Conservation (phyloP, 495 filamentous ascomycete species). For the Lophiotrema nucula region DNA sequence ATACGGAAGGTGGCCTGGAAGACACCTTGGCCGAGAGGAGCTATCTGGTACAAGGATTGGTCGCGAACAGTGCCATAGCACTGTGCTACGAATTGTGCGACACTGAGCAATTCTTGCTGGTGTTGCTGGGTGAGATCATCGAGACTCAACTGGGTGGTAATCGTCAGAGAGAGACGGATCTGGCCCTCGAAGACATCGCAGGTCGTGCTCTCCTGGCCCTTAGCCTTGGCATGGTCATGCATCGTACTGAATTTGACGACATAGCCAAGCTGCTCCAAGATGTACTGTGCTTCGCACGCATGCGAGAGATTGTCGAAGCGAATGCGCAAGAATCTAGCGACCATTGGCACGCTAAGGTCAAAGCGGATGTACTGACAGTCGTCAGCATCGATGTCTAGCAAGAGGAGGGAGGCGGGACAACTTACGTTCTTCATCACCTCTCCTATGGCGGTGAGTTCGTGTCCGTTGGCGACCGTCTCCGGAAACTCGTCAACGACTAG, state of each 20-base stretch:
- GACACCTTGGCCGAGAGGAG: too few relatives aligned
- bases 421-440: conserved; percentile 15
- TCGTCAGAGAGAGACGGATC: background rate
- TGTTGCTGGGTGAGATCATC: background rate
- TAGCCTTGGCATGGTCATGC: conserved; percentile 10
- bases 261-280: background rate
- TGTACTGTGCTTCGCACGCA: background rate
- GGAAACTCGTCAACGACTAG: background rate
- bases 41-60: background rate
- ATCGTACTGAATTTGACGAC: background rate
- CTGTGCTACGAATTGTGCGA: background rate
- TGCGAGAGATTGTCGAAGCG: conserved; percentile 19
- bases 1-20: conserved; percentile 6
- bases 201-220: conserved; percentile 4
- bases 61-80: conserved; percentile 1
- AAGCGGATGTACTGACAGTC: conserved; percentile 3
- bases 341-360: background rate
- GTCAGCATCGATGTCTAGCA: conserved; percentile 3
- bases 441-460: conserved; percentile 1
- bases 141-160: background rate
- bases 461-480: background rate
- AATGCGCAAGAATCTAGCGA: conserved; percentile 6
- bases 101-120: background rate
- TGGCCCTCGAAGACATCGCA: conserved; percentile 20
- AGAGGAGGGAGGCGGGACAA: background rate